Conservation (phyloP, 129 eudicot genomes). For the Cynara cardunculus region DNA sequence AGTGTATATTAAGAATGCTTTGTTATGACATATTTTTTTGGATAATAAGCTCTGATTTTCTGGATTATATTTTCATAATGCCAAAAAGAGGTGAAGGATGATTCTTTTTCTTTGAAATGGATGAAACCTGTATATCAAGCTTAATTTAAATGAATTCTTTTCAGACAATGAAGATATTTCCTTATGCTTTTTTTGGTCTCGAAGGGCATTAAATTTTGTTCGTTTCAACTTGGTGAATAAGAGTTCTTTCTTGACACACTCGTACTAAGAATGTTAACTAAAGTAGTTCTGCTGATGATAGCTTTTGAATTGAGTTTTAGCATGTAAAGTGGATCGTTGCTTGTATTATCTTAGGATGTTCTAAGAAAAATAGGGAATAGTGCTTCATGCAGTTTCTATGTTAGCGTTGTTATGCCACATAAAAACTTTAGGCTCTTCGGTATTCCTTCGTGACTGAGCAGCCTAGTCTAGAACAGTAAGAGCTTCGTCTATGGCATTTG, state of each 20-base stretch:
- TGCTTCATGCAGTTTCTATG: neutral
- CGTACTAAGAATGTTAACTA: neutral
- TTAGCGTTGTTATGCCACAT: neutral
- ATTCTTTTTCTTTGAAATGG: neutral
- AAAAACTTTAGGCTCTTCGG: neutral
- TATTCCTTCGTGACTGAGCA: too few relatives aligned
- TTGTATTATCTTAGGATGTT: neutral
- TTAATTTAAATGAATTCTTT: neutral
- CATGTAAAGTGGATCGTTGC: neutral
- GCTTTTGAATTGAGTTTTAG: conserved; percentile 3
- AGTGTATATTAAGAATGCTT: conserved; percentile 17
- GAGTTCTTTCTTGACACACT: neutral
- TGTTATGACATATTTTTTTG: conserved; percentile 2
- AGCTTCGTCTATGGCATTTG: too few relatives aligned
- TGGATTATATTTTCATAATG: neutral
- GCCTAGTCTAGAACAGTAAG: too few relatives aligned
- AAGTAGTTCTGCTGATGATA: neutral
- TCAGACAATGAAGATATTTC: neutral
- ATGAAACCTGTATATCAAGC: neutral
- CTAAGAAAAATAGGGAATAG: neutral
- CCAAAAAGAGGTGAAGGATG: neutral
- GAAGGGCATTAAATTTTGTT: neutral
- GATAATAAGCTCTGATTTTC: neutral
- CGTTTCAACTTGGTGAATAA: neutral
- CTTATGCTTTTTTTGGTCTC: neutral